A percentile compares a stretch with the other conserved stretches of the same genome.
phyloP scores from a whole-genome alignment of 1,139 yeast species.

The Pichia sp. region DNA sequence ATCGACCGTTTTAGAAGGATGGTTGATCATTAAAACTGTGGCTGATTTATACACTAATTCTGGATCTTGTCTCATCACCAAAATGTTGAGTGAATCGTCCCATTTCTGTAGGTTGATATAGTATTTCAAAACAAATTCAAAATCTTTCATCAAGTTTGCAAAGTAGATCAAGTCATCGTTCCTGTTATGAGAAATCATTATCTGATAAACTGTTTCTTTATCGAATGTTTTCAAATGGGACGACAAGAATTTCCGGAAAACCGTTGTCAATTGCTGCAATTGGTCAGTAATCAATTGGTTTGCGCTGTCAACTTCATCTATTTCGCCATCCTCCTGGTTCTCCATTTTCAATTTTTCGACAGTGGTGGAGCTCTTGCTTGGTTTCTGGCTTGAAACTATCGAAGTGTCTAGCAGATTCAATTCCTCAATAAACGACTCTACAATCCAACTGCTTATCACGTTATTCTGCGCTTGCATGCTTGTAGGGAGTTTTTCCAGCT shows the following conservation, averaged over 20 bases:
- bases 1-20: slow-evolving; percentile 64
- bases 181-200: slow-evolving; percentile 59
- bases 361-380: background rate
- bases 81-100: slow-evolving; percentile 58
- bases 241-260: slow-evolving; percentile 44
- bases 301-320: no score
- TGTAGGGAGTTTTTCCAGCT: slow-evolving; percentile 35
- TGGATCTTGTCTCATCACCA: slow-evolving; percentile 39
- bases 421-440: slow-evolving; percentile 54
- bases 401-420: slow-evolving; percentile 39
- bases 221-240: slow-evolving; percentile 46
- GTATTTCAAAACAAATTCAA: slow-evolving; percentile 57
- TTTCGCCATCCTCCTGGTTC: background rate
- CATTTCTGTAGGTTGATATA: slow-evolving; percentile 67
- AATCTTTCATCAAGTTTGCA: slow-evolving; percentile 65
- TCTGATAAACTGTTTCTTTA: slow-evolving; percentile 60
- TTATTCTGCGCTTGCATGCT: slow-evolving; percentile 43
- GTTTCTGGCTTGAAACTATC: slow-evolving; percentile 1
- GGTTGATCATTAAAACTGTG: slow-evolving; percentile 56
- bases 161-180: slow-evolving; percentile 55
- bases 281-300: background rate
- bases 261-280: background rate
- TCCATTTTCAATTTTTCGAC: background rate
- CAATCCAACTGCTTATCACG: slow-evolving; percentile 75
- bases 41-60: slow-evolving; percentile 58